Evolutionary conservation across 306 rosid genomes (phyloP), one percentile per base, ranked within the genome.

Genomic region (Pyrus bretschneideri): DNA sequence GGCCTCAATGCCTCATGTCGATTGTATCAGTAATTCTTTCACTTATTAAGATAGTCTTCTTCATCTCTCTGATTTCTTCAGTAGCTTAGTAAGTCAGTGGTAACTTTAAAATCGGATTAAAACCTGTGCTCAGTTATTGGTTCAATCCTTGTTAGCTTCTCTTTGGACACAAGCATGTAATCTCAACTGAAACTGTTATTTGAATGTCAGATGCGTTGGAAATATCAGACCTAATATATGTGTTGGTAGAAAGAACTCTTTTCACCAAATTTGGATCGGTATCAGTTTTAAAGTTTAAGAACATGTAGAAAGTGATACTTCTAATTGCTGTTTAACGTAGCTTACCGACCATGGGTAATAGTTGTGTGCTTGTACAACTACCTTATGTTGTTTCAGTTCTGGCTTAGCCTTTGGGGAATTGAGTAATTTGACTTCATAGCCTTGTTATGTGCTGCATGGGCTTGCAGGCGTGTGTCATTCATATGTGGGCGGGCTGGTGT

Each of bases 401-500:
- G n/a, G 58, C 44, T 54, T 72, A 45, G 63, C 66, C 46, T 57
- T 65, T 65, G 1, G 9, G 10, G 55, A 5, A 35, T 21, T 14
- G 51, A 66, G 38, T 61, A 78, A n/a, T 72, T 57, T 35, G 40
- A 35, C 40, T 6, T 35, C 40, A 35, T 35, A 23, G 63, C 55
- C 52, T 73, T 44, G 31, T 46, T 22, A 51, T 65, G 29, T 49
- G 52, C 66, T 78, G 66, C 25, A 59, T 78, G 71, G 55, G 67
- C 67, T 74, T 80, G 88, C 84, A 93, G 98, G 81, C 87, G 70
- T 35, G 89, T 88, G 85, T 81, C 96, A 17, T 91, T 93, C 79
- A 82, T 91, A 27, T 88, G 94, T 55, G 94, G 98, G 59, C 82
- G 85, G 72, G 96, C 94, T 69, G 96, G 93, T 33, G 85, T 91